A percentile compares a stretch with the other conserved stretches of the same genome.
Conservation (phyloP, 805 yeast species). For the Suhomyces vadensis region DNA sequence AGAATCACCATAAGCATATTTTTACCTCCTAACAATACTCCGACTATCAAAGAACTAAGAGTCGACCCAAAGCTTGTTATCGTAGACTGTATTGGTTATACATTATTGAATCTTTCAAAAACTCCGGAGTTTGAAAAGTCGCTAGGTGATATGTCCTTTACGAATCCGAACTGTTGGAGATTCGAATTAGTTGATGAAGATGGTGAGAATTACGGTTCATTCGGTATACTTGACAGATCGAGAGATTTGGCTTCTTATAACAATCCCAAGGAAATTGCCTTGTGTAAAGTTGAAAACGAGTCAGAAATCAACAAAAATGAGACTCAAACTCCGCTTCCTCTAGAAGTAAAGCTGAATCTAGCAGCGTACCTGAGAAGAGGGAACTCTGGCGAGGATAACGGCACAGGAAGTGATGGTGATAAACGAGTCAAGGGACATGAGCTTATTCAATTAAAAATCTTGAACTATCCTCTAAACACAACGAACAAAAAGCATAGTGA, state of each 20-base stretch:
- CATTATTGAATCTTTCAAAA: conserved; percentile 32
- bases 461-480: background rate
- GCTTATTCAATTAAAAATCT: background rate
- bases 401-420: background rate
- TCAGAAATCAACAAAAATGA: conserved; percentile 50
- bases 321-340: conserved; percentile 54
- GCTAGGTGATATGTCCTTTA: conserved; percentile 13
- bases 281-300: conserved; percentile 58
- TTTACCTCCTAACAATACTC: conserved; percentile 33
- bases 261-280: conserved; percentile 74
- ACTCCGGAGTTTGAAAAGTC: conserved; percentile 21
- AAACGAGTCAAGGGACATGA: background rate
- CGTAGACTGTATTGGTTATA: conserved; percentile 43
- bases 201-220: conserved; percentile 88
- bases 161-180: conserved; percentile 71
- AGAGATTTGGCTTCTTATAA: conserved; percentile 69
- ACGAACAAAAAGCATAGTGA: background rate
- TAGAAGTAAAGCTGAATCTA: conserved; percentile 28
- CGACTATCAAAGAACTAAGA: conserved; percentile 24
- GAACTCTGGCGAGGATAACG: background rate
- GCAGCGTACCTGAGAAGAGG: conserved; percentile 4
- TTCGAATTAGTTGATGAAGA: conserved; percentile 88
- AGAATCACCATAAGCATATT: conserved; percentile 27
- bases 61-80: conserved; percentile 31
- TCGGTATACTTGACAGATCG: conserved; percentile 80